Base-by-base conservation (phyloP, 2,329 filamentous ascomycete genomes). In the Ophiosphaerella korrae region DNA sequence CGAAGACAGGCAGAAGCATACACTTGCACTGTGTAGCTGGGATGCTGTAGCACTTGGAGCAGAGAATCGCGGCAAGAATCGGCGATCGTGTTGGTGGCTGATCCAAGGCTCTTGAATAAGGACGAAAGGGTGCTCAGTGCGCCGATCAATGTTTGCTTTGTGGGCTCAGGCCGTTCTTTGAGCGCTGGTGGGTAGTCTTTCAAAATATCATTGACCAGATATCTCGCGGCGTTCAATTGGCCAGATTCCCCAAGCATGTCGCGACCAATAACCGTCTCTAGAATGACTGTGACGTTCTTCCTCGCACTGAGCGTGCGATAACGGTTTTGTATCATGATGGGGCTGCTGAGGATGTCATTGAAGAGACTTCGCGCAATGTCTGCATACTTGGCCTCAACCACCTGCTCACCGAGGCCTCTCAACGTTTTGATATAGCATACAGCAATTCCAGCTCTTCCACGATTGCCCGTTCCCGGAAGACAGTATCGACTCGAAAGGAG, bases 1-100 rank as follows among this genome's bases (percentile, higher is more conserved):
- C 93, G 91, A 63, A 97, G 79, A 67, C 92, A 96, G 53, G 89
- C 84, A 4, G 94, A 90, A 1, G 91, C 88, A 64, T 94, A 89
- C 3, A 97, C 86, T 68, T 99, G 94, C 2, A 99, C 94, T 4
- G 92, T 94, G 73, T 97, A 97, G 74, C 91, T 97, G 0, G 92
- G 91, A 73, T 99, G 94, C 63, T 96, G 90, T 23, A 97, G 79
- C 5, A 96, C 90, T 71, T 97, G 92, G 34, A 97, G 79, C 29
- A 99, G 78, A 3, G 89, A 89, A 71, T 99, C 94, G 42, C 93
- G 85, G 69, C 91, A 96, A 12, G 82, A 72, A 57, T 99, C 95
- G 7, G 91, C 89, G 62, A 97, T 86, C 45, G 79, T 80, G 55
- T 87, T 89, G 31, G 90, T 84, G 2, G 92, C 92, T 16, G 93